Evolutionary conservation across 306 rosid species (phyloP).

Genomic region (Luffa aegyptiaca): DNA sequence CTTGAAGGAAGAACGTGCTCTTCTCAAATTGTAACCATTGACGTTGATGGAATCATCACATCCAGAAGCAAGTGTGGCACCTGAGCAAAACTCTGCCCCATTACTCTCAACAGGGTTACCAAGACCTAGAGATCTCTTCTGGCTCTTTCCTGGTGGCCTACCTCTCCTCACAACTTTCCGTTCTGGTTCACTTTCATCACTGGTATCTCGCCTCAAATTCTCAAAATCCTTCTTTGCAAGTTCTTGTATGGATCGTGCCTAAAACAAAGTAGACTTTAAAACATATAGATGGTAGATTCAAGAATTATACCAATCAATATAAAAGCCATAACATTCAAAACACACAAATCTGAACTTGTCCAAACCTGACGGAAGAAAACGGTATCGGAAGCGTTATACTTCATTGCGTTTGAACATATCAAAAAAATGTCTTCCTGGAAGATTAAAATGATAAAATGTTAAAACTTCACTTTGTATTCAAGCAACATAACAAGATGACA

Average conservation of each 20-base stretch:
- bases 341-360: conserved; percentile 11
- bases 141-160: conserved; percentile 79
- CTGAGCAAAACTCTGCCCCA: conserved; percentile 46
- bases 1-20: conserved; percentile 29
- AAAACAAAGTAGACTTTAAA: conserved; percentile 10
- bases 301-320: not conserved
- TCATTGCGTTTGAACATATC: conserved; percentile 93
- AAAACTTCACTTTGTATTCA: conserved; percentile 5
- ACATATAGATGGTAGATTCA: conserved; percentile 5
- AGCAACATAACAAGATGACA: not conserved
- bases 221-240: conserved; percentile 78
- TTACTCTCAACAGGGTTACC: conserved; percentile 37
- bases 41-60: conserved; percentile 47
- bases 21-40: conserved; percentile 64
- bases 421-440: conserved; percentile 77
- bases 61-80: conserved; percentile 58
- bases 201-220: conserved; percentile 74
- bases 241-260: conserved; percentile 92
- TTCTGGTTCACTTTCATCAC: conserved; percentile 53
- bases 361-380: conserved; percentile 82
- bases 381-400: conserved; percentile 69
- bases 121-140: conserved; percentile 32
- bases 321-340: not conserved
- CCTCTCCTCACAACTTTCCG: conserved; percentile 74
- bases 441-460: conserved; percentile 19